Evolutionary conservation across 2,329 filamentous ascomycete genomes (phyloP).

Genomic region (Parafenestella ontariensis): DNA sequence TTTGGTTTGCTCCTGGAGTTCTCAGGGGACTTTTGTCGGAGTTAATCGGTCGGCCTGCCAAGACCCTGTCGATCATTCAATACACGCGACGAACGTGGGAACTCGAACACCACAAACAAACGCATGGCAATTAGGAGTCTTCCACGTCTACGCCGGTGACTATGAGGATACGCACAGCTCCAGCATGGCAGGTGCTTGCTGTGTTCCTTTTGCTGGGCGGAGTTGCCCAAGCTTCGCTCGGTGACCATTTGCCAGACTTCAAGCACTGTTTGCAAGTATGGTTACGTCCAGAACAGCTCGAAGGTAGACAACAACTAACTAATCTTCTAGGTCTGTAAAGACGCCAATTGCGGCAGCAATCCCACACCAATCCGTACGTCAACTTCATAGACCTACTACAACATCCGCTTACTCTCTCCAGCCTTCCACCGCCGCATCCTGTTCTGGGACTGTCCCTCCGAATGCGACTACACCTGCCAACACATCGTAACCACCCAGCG

Average conservation of each 20-base stretch:
- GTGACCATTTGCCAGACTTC: constrained; percentile 88
- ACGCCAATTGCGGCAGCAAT: constrained; percentile 77
- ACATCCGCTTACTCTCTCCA: constrained; percentile 47
- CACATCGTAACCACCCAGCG: constrained; percentile 84
- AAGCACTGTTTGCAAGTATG: constrained; percentile 81
- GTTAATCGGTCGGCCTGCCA: constrained; percentile 4
- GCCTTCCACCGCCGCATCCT: constrained; percentile 85
- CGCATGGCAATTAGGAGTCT: constrained; percentile 15
- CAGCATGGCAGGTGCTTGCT: constrained; percentile 34
- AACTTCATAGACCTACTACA: background rate
- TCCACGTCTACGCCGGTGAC: constrained; percentile 5
- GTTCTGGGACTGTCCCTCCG: constrained; percentile 87
- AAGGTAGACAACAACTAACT: constrained; percentile 18
- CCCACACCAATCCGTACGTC: constrained; percentile 72
- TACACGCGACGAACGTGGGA: constrained; percentile 13
- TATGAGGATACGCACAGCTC: constrained; percentile 37
- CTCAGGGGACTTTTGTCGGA: background rate
- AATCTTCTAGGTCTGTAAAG: constrained; percentile 71
- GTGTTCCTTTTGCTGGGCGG: constrained; percentile 39
- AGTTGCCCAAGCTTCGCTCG: constrained; percentile 71
- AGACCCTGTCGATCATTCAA: constrained; percentile 5
- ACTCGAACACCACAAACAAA: constrained; percentile 15
- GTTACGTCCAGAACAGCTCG: background rate
- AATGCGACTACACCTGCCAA: constrained; percentile 98
- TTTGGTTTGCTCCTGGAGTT: no score